Evolutionary conservation across 2,329 filamentous ascomycete genomes (phyloP).

Genomic region (Monilinia fructigena): DNA sequence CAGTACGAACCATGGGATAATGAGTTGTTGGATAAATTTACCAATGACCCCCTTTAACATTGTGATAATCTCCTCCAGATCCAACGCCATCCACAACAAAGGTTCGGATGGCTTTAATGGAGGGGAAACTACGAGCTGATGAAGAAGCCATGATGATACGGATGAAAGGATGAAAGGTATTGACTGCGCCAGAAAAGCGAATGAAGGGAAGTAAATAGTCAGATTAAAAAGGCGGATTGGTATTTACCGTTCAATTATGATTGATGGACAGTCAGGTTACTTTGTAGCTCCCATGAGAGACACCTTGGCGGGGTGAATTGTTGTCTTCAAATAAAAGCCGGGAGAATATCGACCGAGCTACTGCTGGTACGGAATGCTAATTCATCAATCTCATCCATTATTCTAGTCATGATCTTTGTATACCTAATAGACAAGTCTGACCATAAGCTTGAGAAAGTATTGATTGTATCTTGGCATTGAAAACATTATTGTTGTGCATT

Average conservation of each 20-base stretch:
- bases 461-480: background rate
- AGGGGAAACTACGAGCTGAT: constrained; percentile 55
- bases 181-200: background rate
- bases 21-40: constrained; percentile 40
- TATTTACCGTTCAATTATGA: background rate
- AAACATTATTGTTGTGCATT: background rate
- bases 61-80: constrained; percentile 82
- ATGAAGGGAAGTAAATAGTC: constrained; percentile 10
- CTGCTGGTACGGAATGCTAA: background rate
- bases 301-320: constrained; percentile 14
- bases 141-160: constrained; percentile 32
- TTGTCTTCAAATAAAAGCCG: constrained; percentile 10
- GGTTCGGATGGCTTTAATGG: constrained; percentile 72
- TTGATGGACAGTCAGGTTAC: background rate
- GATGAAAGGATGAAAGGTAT: constrained; percentile 11
- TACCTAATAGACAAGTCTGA: background rate
- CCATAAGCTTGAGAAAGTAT: background rate
- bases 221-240: background rate
- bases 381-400: background rate
- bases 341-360: constrained; percentile 23
- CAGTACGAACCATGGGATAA: background rate
- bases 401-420: background rate
- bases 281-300: background rate
- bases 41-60: constrained; percentile 75
- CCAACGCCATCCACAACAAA: constrained; percentile 67